These are phyloP conservation scores for Colletotrichum musae DNA, from an alignment of 2,329 filamentous ascomycete genomes.

Conservation along the genomic window DNA sequence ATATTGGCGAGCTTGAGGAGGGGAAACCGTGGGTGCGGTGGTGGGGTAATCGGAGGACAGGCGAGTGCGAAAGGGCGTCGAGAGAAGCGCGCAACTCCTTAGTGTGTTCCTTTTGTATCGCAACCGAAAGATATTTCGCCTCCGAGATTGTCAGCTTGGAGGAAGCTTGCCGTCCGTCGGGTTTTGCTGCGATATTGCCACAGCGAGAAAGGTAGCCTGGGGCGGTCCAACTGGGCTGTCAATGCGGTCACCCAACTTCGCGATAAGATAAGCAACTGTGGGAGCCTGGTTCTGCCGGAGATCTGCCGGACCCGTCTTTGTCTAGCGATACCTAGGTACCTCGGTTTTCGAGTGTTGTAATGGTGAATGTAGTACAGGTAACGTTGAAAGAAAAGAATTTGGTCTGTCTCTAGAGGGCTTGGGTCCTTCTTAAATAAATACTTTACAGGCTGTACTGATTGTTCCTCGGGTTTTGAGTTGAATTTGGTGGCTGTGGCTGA, in stretches of 20 bases:
- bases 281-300: constrained; percentile 23
- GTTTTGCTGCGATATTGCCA: constrained; percentile 36
- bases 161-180: background rate
- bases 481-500: too few species aligned
- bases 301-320: constrained; percentile 29
- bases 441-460: too few species aligned
- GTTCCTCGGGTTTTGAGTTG: too few species aligned
- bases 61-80: background rate
- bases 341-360: background rate
- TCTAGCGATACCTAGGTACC: background rate
- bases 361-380: background rate
- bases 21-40: constrained; percentile 27
- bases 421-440: too few species aligned
- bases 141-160: background rate
- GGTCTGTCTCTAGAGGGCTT: too few species aligned
- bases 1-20: constrained; percentile 69
- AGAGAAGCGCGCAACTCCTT: background rate
- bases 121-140: too few species aligned
- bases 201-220: constrained; percentile 24
- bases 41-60: constrained; percentile 18
- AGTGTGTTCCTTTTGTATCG: background rate
- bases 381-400: too few species aligned
- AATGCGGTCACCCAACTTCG: constrained; percentile 40
- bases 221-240: constrained; percentile 35
- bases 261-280: constrained; percentile 35